These are phyloP conservation scores for Curvularia lunata DNA, from an alignment of 2,329 filamentous ascomycete genomes.

Conservation along the genomic window DNA sequence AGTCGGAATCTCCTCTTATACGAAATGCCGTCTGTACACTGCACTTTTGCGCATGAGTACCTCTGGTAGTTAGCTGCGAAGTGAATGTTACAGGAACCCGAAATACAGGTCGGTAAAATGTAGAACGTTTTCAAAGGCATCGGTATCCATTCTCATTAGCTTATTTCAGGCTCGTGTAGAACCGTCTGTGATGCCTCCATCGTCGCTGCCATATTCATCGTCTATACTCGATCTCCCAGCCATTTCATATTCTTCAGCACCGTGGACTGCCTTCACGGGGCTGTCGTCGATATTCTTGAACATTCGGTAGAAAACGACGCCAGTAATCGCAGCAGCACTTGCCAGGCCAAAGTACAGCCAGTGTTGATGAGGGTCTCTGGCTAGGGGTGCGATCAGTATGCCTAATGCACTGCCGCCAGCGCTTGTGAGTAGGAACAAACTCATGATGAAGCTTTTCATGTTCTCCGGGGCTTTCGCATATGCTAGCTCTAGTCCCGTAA, in stretches of 20 bases:
- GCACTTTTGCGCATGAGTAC: neutral
- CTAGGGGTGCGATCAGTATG: conserved; percentile 65
- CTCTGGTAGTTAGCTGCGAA: neutral
- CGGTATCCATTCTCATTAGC: neutral
- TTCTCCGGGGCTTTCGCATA: conserved; percentile 55
- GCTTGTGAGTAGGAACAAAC: conserved; percentile 66
- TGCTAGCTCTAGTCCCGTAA: conserved; percentile 57
- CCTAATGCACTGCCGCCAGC: conserved; percentile 66
- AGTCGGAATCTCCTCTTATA: conserved; percentile 5
- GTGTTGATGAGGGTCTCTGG: conserved; percentile 68
- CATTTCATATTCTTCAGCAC: conserved; percentile 27
- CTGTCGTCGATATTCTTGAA: conserved; percentile 44
- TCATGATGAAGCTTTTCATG: conserved; percentile 59
- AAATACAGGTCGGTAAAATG: neutral
- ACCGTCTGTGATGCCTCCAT: neutral
- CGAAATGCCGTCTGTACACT: neutral
- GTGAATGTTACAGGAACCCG: too few species aligned
- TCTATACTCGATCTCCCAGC: neutral
- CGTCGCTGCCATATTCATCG: conserved; percentile 9
- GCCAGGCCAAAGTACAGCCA: conserved; percentile 71
- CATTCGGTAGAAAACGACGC: conserved; percentile 60
- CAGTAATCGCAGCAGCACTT: conserved; percentile 56
- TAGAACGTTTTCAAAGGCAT: neutral
- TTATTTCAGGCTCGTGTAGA: neutral
- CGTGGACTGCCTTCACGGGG: conserved; percentile 4